These are phyloP conservation scores for Leishmania arabica DNA, from an alignment of 208 protist genomes.

Conservation along the genomic window DNA sequence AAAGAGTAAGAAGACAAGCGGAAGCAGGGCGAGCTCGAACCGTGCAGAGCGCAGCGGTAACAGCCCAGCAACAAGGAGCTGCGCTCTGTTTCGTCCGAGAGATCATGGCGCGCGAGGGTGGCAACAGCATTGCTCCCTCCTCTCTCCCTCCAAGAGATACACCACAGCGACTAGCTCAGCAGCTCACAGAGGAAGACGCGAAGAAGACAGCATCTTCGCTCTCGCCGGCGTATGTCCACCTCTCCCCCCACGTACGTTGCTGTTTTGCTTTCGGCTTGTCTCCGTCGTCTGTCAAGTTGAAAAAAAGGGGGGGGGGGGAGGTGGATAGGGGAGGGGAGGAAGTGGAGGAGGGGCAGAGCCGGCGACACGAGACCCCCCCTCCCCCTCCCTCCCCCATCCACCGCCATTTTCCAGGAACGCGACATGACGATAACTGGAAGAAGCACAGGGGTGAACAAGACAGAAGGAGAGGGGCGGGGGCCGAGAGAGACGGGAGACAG, in stretches of 20 bases:
- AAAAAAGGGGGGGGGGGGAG: no score
- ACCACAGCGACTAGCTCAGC: not conserved
- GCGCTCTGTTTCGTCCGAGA: not conserved
- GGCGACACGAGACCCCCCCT: not conserved
- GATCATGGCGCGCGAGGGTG: not conserved
- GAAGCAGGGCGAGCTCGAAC: not conserved
- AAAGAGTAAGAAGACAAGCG: not conserved
- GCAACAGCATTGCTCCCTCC: not conserved
- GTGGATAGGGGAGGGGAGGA: no score
- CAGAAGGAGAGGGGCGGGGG: no score
- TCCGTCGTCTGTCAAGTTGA: not conserved
- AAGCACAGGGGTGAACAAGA: not conserved
- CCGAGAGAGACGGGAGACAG: not conserved
- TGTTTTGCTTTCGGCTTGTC: not conserved
- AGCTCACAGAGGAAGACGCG: not conserved
- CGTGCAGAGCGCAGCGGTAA: not conserved
- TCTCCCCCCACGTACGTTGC: not conserved
- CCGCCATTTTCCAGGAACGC: not conserved
- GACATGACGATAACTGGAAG: not conserved
- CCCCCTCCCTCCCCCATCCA: not conserved
- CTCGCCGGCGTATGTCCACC: not conserved
- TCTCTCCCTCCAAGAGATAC: not conserved
- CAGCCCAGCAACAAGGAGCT: not conserved
- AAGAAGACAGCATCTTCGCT: not conserved
- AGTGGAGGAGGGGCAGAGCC: not conserved